These are phyloP conservation scores for Tetrapisispora namnaoensis DNA, from an alignment of 805 yeast genomes.

Conservation along the genomic window DNA sequence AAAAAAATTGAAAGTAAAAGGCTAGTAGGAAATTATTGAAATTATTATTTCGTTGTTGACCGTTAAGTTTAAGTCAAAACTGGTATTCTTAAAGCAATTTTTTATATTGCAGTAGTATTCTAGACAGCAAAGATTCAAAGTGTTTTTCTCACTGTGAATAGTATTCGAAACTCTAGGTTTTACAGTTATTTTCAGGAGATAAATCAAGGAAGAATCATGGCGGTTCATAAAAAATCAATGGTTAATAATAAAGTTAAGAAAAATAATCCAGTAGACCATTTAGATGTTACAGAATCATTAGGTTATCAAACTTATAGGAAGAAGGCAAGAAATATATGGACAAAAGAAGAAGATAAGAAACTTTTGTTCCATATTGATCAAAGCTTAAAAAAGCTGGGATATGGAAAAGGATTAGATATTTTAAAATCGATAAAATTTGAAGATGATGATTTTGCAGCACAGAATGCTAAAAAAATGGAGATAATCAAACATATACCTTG, in stretches of 20 bases:
- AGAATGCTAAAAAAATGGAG: conserved; percentile 17
- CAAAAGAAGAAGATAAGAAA: conserved; percentile 58
- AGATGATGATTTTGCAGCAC: neutral
- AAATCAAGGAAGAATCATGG: no score
- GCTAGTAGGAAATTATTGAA: no score
- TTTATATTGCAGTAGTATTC: no score
- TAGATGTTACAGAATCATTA: conserved; percentile 53
- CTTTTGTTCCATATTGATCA: conserved; percentile 37
- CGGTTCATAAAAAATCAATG: neutral
- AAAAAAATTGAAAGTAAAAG: no score
- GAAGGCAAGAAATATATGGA: conserved; percentile 61
- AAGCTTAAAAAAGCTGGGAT: conserved; percentile 28
- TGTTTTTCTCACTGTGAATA: no score
- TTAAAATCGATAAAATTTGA: conserved; percentile 14
- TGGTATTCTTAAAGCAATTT: no score
- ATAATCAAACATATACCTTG: conserved; percentile 40
- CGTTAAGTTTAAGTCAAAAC: no score
- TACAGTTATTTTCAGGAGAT: no score
- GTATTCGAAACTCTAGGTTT: no score
- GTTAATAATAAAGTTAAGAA: neutral
- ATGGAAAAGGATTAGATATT: conserved; percentile 28
- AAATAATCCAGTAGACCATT: conserved; percentile 24
- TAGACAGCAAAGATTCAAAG: no score
- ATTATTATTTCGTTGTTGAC: no score
- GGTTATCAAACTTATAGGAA: conserved; percentile 68